phyloP scores from a whole-genome alignment of 352 stramenopile genomes.

The Phytophthora ramorum region DNA sequence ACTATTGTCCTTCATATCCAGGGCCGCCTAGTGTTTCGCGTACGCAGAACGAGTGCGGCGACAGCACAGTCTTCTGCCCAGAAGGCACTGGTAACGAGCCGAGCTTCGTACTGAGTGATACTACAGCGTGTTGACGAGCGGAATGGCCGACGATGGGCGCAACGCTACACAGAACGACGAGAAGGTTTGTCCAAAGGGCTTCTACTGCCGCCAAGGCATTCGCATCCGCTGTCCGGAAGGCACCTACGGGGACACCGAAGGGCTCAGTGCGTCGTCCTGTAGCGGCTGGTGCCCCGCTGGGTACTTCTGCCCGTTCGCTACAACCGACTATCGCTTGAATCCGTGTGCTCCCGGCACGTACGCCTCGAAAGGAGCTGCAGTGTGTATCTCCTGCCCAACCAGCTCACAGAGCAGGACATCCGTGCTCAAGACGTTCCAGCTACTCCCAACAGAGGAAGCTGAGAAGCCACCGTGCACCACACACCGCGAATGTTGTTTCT shows the following conservation, averaged over 20 bases:
- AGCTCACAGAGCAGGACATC: constrained; percentile 21
- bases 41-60: constrained; percentile 61
- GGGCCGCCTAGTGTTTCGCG: constrained; percentile 41
- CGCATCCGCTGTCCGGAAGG: constrained; percentile 70
- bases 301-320: constrained; percentile 71
- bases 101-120: constrained; percentile 45
- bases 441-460: constrained; percentile 23
- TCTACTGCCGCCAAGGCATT: constrained; percentile 80
- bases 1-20: constrained; percentile 78
- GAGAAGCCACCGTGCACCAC: constrained; percentile 38
- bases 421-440: constrained; percentile 32
- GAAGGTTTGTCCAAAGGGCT: constrained; percentile 61
- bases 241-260: constrained; percentile 61
- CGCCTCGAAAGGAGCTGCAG: constrained; percentile 42
- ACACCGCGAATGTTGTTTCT: constrained; percentile 58
- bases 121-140: constrained; percentile 57
- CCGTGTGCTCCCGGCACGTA: constrained; percentile 55
- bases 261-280: constrained; percentile 58
- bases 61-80: constrained; percentile 64
- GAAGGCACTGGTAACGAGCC: constrained; percentile 61
- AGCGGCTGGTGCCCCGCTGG: constrained; percentile 72
- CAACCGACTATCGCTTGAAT: constrained; percentile 51
- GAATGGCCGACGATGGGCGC: constrained; percentile 34
- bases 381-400: constrained; percentile 56
- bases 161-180: constrained; percentile 68